A percentile compares a stretch with the other conserved stretches of the same genome.
Evolutionary conservation across 2,329 filamentous ascomycete genomes (phyloP).

Genomic region (Aureobasidium sp.): DNA sequence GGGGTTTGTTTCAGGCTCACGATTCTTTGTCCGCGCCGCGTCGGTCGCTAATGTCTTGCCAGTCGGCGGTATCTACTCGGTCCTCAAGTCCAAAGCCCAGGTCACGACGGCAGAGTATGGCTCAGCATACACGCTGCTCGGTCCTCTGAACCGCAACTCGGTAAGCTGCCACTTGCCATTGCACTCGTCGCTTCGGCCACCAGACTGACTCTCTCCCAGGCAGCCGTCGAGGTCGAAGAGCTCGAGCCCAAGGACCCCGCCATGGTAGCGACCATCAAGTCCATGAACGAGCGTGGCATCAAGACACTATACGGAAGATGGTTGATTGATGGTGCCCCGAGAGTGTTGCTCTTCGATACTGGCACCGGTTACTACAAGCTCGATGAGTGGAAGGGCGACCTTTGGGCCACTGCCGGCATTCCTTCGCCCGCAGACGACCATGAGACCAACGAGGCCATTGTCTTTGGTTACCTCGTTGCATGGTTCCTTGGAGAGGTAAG

Average conservation of each 20-base stretch:
- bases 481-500: conserved; percentile 96
- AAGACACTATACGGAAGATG: conserved; percentile 87
- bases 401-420: conserved; percentile 89
- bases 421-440: conserved; percentile 86
- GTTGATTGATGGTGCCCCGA: conserved; percentile 92
- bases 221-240: conserved; percentile 95
- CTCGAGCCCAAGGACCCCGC: conserved; percentile 75
- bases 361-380: conserved; percentile 84
- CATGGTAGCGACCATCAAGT: conserved; percentile 71
- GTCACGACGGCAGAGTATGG: conserved; percentile 98
- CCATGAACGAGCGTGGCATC: conserved; percentile 89
- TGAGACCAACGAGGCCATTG: conserved; percentile 94
- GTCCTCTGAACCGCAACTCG: conserved; percentile 83
- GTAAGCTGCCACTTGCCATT: conserved; percentile 42
- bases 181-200: neutral
- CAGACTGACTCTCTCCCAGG: conserved; percentile 43
- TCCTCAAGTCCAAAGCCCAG: conserved; percentile 96
- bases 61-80: conserved; percentile 98
- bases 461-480: conserved; percentile 93
- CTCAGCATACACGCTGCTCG: conserved; percentile 89
- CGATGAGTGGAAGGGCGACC: conserved; percentile 93
- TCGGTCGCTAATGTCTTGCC: conserved; percentile 16
- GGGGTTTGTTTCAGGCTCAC: conserved; percentile 52
- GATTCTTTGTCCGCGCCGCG: neutral
- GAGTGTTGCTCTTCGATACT: conserved; percentile 90